These are phyloP conservation scores for Ophiosphaerella narmari DNA, from an alignment of 2,329 filamentous ascomycete species.

Conservation along the genomic window DNA sequence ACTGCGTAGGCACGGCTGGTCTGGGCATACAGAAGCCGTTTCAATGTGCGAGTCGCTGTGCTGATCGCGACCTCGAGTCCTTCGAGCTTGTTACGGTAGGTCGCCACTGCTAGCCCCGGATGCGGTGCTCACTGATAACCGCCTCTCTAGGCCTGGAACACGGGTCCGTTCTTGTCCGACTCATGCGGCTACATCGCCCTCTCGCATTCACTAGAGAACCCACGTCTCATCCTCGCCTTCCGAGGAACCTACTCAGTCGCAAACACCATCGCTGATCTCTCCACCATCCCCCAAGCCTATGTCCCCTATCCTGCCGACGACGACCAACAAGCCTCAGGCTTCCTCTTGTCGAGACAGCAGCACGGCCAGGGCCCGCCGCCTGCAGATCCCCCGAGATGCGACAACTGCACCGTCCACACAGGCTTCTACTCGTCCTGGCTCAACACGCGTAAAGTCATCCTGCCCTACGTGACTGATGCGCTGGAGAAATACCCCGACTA, in stretches of 20 bases:
- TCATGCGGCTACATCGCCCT: conserved; percentile 92
- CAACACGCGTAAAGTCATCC: conserved; percentile 70
- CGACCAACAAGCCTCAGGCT: conserved; percentile 36
- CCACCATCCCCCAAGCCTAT: conserved; percentile 87
- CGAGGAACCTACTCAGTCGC: conserved; percentile 92
- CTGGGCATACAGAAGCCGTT: conserved; percentile 86
- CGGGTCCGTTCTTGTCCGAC: conserved; percentile 82
- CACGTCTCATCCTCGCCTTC: conserved; percentile 82
- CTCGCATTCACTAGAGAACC: conserved; percentile 67
- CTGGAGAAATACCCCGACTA: conserved; percentile 69
- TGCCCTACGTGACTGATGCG: conserved; percentile 68
- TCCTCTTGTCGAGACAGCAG: conserved; percentile 22
- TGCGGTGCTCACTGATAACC: conserved; percentile 7
- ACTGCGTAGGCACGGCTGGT: conserved; percentile 86
- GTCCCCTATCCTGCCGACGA: conserved; percentile 74
- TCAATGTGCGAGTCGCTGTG: conserved; percentile 79
- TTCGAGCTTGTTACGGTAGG: conserved; percentile 73
- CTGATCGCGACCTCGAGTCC: conserved; percentile 76
- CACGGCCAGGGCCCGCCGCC: conserved; percentile 26
- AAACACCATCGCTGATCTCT: conserved; percentile 89
- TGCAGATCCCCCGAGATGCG: conserved; percentile 61
- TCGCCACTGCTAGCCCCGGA: conserved; percentile 1
- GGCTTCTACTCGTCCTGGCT: conserved; percentile 89
- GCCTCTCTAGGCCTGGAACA: conserved; percentile 74
- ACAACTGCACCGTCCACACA: conserved; percentile 88